A percentile compares a stretch with the other conserved stretches of the same genome.
phyloP scores from a whole-genome alignment of 2,329 filamentous ascomycete genomes.

The Colletotrichum karsti region DNA sequence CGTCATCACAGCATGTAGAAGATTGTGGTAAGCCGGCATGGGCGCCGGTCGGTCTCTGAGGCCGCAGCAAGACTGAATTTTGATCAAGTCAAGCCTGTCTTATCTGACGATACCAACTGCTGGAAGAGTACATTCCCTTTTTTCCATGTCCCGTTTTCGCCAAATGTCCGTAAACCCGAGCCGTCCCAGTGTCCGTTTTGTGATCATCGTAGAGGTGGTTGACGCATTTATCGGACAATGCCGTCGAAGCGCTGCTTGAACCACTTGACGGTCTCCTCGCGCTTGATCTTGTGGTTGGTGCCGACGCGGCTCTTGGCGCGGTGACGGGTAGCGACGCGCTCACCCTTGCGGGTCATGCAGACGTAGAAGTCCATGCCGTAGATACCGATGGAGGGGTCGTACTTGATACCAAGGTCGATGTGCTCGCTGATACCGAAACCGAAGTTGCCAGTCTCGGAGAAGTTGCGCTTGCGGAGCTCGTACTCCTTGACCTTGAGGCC shows the following conservation, averaged over 20 bases:
- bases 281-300: slow-evolving; percentile 90
- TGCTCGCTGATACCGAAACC: slow-evolving; percentile 99
- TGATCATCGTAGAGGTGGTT: slow-evolving; percentile 5
- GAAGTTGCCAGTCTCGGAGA: slow-evolving; percentile 99
- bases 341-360: slow-evolving; percentile 99
- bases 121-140: slow-evolving; percentile 48
- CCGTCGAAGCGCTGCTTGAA: slow-evolving; percentile 92
- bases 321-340: slow-evolving; percentile 95
- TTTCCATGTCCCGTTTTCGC: slow-evolving; percentile 45
- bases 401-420: slow-evolving; percentile 99
- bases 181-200: slow-evolving; percentile 27
- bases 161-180: slow-evolving; percentile 36
- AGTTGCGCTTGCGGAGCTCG: slow-evolving; percentile 99
- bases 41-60: slow-evolving; percentile 77
- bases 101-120: slow-evolving; percentile 51
- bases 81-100: slow-evolving; percentile 59
- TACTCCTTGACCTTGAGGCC: slow-evolving; percentile 99
- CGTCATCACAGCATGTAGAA: slow-evolving; percentile 47
- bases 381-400: slow-evolving; percentile 97
- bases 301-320: slow-evolving; percentile 89
- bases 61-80: slow-evolving; percentile 70
- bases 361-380: slow-evolving; percentile 99
- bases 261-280: slow-evolving; percentile 97
- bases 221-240: slow-evolving; percentile 88
- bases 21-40: slow-evolving; percentile 65